Conservation (phyloP, 352 stramenopile genomes). For the Globisporangium viniferum region DNA sequence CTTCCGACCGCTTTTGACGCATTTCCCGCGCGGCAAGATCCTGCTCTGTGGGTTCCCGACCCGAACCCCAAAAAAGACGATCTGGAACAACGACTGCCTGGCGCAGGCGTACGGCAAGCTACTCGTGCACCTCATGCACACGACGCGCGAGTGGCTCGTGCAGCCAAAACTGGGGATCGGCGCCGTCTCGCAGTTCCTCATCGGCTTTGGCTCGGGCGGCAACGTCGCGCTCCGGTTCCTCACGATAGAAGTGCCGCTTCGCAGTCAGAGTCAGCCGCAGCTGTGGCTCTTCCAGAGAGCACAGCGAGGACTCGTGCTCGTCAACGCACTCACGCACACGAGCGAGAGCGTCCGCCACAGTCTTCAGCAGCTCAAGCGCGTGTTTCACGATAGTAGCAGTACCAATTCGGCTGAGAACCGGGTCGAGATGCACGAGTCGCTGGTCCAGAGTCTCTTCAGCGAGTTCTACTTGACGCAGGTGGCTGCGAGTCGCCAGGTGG, state of each 20-base stretch:
- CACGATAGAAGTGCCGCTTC: conserved; percentile 38
- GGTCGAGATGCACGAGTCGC: conserved; percentile 49
- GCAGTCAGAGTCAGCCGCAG: conserved; percentile 4
- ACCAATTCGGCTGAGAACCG: conserved; percentile 10
- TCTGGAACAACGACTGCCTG: conserved; percentile 54
- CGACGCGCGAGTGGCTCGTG: conserved; percentile 62
- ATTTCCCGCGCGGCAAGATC: conserved; percentile 63
- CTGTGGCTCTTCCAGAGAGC: conserved; percentile 41
- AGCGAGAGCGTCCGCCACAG: conserved; percentile 21
- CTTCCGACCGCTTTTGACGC: conserved; percentile 50
- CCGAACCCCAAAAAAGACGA: conserved; percentile 23
- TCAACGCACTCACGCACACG: conserved; percentile 40
- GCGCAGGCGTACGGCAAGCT: conserved; percentile 43
- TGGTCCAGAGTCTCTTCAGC: conserved; percentile 47
- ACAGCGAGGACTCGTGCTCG: conserved; percentile 48
- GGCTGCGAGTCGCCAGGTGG: conserved; percentile 32
- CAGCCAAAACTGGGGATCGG: conserved; percentile 67
- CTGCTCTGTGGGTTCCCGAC: conserved; percentile 61
- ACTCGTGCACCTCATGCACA: conserved; percentile 46
- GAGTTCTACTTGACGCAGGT: conserved; percentile 63
- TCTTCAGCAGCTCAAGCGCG: conserved; percentile 17
- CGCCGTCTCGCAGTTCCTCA: conserved; percentile 59
- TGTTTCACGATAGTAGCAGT: neutral
- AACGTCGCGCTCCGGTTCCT: conserved; percentile 50
- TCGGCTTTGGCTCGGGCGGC: conserved; percentile 60